Percentiles rank a stretch among this genome's conserved stretches.
Conservation (phyloP, 345 rosid species). For the Litchi chinensis region DNA sequence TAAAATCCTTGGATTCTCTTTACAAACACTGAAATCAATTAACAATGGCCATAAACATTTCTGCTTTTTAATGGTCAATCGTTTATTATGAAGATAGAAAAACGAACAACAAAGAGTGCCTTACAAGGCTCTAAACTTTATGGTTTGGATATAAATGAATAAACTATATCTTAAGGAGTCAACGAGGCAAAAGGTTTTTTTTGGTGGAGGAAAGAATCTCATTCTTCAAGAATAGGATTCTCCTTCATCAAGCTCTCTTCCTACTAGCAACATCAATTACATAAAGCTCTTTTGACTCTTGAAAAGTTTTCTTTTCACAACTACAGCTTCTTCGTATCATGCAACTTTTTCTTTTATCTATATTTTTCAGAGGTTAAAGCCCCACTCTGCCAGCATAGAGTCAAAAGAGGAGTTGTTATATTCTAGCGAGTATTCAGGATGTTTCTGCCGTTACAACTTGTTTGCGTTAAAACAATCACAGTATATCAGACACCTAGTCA, state of each 20-base stretch:
- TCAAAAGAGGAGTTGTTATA: background rate
- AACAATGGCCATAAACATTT: constrained; percentile 10
- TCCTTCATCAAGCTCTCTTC: constrained; percentile 47
- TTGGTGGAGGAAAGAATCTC: constrained; percentile 57
- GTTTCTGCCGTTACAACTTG: constrained; percentile 1
- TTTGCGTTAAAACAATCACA: background rate
- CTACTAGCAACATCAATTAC: constrained; percentile 39
- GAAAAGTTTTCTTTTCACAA: constrained; percentile 16
- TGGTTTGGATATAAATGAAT: constrained; percentile 51
- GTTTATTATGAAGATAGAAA: constrained; percentile 15
- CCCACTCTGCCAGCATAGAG: constrained; percentile 12
- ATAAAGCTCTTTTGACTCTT: constrained; percentile 24
- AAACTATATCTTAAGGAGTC: constrained; percentile 45
- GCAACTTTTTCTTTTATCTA: constrained; percentile 14
- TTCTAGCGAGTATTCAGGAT: background rate
- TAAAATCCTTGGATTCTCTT: constrained; percentile 38
- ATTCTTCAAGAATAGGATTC: constrained; percentile 68
- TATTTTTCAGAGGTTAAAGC: background rate
- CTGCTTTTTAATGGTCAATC: constrained; percentile 10
- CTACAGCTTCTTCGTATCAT: background rate
- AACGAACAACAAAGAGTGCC: constrained; percentile 34
- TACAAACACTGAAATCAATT: constrained; percentile 19
- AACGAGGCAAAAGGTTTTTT: constrained; percentile 32
- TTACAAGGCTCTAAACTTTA: constrained; percentile 31
- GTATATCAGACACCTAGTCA: background rate